Percentiles rank a stretch among this genome's conserved stretches.
Conservation (phyloP, 1,139 yeast genomes). For the Candida labiduridarum region DNA sequence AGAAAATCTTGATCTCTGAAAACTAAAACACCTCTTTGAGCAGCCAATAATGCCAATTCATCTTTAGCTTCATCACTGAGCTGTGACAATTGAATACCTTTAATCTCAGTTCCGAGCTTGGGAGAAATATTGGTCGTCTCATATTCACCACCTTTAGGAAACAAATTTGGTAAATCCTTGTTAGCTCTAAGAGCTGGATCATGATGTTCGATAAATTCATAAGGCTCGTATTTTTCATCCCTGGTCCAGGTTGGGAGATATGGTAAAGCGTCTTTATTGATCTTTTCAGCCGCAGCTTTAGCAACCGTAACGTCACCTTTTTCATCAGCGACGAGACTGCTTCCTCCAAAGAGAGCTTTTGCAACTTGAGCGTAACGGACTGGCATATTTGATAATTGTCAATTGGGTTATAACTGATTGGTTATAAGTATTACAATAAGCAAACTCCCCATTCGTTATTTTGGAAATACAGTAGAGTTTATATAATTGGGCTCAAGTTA, state of each 20-base stretch:
- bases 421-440: background rate
- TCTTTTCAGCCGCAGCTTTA: conserved; percentile 14
- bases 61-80: conserved; percentile 56
- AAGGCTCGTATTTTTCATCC: conserved; percentile 43
- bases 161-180: conserved; percentile 52
- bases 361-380: conserved; percentile 14
- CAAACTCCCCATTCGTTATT: background rate
- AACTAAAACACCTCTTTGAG: conserved; percentile 68
- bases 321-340: conserved; percentile 17
- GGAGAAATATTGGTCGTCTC: conserved; percentile 53
- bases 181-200: conserved; percentile 65
- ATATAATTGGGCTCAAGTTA: background rate
- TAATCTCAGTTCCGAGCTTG: conserved; percentile 64
- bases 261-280: conserved; percentile 30
- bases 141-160: conserved; percentile 36
- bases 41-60: conserved; percentile 65
- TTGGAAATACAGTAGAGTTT: background rate
- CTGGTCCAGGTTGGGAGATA: conserved; percentile 57
- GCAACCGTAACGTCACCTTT: conserved; percentile 29
- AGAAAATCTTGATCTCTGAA: conserved; percentile 69
- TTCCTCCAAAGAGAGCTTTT: conserved; percentile 14
- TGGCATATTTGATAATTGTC: conserved; percentile 14
- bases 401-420: background rate
- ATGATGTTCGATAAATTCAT: conserved; percentile 47
- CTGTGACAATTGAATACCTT: conserved; percentile 59